Base-by-base conservation (phyloP, 768 basidiomycete species). In the Tricholoma terreum region DNA sequence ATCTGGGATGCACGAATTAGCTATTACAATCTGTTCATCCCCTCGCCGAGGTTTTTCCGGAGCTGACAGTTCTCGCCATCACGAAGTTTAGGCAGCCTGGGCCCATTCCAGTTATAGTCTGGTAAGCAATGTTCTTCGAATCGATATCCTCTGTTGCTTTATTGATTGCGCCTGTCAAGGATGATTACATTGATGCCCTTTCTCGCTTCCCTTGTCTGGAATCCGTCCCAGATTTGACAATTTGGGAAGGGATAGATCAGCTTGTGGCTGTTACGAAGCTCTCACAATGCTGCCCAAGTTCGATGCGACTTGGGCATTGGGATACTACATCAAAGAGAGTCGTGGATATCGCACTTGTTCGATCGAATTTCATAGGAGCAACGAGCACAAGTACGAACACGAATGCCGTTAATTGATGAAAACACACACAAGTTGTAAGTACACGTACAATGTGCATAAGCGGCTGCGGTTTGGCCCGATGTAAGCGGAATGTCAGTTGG, bases 131-230 rank as follows among this genome's bases (percentile, higher is more conserved):
- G 33, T 65, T 7, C 66, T 68, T 43, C 50, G 60, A 46, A 17
- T 15, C 49, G n/a, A n/a, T n/a, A 50, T 31, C 27, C 27, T 57
- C 35, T 24, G 12, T 53, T 21, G 1, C 5, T 40, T 9, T 1
- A 21, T 11, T 21, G 15, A 52, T 30, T 35, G 11, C 33, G n/a
- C 8, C 11, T 7, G 19, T 15, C 2, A 36, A 68, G 68, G 64
- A 65, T 40, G 64, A 69, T 33, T 65, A 64, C 30, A 59, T 69
- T 24, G 58, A 60, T 14, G 57, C 61, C 6, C 49, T 69, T 19
- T 58, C 67, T 45, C 38, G 53, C 15, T 58, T 68, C 59, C 58
- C 43, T 15, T 17, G 11, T 11, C 42, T 67, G 3, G 58, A 68
- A 57, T 56, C 45, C 8, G 50, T 64, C 17, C 36, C 58, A 12